A percentile compares a stretch with the other conserved stretches of the same genome.
phyloP scores from a whole-genome alignment of 306 rosid species.

The Acacia confusa region DNA sequence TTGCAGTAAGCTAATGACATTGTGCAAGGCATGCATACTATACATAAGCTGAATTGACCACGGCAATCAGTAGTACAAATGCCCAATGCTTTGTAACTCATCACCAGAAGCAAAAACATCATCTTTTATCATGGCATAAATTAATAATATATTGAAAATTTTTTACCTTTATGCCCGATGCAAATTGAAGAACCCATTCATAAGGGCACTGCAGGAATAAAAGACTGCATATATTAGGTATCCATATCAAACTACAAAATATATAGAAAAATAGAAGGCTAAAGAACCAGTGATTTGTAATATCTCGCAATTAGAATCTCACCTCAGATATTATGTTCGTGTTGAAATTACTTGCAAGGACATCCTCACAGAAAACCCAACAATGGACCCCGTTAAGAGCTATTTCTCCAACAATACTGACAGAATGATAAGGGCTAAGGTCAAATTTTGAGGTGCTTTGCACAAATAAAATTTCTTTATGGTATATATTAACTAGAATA shows the following conservation, averaged over 20 bases:
- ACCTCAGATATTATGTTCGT: conserved; percentile 56
- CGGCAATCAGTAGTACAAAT: not conserved
- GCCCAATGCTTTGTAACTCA: not conserved
- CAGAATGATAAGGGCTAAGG: conserved; percentile 20
- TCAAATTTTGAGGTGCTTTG: conserved; percentile 8
- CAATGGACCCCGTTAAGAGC: conserved; percentile 62
- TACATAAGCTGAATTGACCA: not conserved
- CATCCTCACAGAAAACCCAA: conserved; percentile 62
- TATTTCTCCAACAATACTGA: conserved; percentile 76
- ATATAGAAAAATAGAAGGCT: not conserved
- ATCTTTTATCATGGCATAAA: not conserved
- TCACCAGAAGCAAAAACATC: conserved; percentile 18
- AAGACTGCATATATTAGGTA: conserved; percentile 28
- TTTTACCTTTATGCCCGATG: conserved; percentile 81
- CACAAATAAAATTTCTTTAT: not conserved
- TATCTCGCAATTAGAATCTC: conserved; percentile 31
- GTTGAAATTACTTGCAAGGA: conserved; percentile 41
- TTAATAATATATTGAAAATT: conserved; percentile 12
- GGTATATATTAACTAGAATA: not conserved
- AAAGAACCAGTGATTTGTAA: conserved; percentile 3
- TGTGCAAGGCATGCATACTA: not conserved
- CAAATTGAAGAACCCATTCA: conserved; percentile 85
- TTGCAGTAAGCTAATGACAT: conserved; percentile 4
- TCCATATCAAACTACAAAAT: conserved; percentile 16
- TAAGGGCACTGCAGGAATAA: conserved; percentile 60